Base-by-base conservation (phyloP, 208 protist species). In the Wallacemonas rigidus region DNA sequence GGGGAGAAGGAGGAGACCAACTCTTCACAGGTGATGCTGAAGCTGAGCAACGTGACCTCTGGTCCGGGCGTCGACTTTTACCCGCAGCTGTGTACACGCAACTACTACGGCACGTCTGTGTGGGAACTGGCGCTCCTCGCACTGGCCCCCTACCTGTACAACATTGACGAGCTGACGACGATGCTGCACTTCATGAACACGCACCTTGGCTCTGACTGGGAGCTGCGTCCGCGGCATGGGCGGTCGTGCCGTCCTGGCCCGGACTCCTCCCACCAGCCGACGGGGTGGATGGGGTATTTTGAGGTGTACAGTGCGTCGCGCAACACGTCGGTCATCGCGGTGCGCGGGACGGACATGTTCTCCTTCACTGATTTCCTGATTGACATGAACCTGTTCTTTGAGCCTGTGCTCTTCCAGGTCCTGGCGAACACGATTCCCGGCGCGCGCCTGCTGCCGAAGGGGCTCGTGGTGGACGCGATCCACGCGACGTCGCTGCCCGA, bases 321-420 rank as follows among this genome's bases (percentile, higher is more conserved):
- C 50, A 81, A 93, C 70, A 68, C 76, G 35, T 87, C 88, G 26
- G 77, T 95, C 12, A 79, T 95, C 60, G 50, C 86, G 36, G 60
- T 95, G 38, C 86, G 90, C 50, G 88, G 90, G 67, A 95, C 88
- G 6, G 88, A 93, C 71, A 68, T 91, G 64, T 90, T 81, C 51
- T 89, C 83, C 44, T 86, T 91, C 63, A 76, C 64, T 3, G 90
- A 95, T 80, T 82, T 92, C 45, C 74, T 95, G 17, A 85, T 86
- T 69, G 86, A 95, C 71, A 79, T 93, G 15, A 89, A 90, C 77
- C 57, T 95, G 35, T 95, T 86, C 73, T 89, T 91, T 67, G 88
- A 93, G 71, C 74, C 82, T 41, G 76, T 86, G 69, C 73, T 95
- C 4, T 92, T 92, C 71, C 86, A 93, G 74, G n/a, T 91, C 43